Percentiles rank a stretch among this genome's conserved stretches.
Evolutionary conservation across 2,329 filamentous ascomycete genomes (phyloP).

Genomic region (Aspergillus neoniger): DNA sequence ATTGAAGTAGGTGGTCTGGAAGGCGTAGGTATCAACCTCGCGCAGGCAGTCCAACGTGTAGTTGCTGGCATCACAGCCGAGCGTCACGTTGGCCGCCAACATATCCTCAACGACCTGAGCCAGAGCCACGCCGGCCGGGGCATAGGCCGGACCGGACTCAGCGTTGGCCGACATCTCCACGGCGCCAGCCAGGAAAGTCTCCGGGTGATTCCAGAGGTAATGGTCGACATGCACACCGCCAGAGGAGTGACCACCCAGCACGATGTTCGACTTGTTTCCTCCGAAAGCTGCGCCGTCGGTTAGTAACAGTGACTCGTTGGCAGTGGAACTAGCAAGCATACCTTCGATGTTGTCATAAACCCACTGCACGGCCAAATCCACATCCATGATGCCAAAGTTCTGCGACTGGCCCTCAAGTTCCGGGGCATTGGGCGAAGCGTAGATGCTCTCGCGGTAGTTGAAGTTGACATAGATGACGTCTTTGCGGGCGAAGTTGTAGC

Average conservation of each 20-base stretch:
- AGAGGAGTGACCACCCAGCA: conserved; percentile 26
- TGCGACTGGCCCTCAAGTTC: conserved; percentile 25
- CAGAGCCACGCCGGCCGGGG: conserved; percentile 23
- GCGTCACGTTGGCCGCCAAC: conserved; percentile 18
- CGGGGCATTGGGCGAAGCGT: conserved; percentile 23
- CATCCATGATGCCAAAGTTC: conserved; percentile 26
- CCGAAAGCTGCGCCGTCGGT: conserved; percentile 18
- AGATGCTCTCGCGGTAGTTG: conserved; percentile 27
- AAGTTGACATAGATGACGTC: conserved; percentile 28
- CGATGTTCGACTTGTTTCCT: conserved; percentile 24
- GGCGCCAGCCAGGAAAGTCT: conserved; percentile 25
- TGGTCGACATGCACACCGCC: conserved; percentile 25
- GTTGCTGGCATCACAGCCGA: conserved; percentile 19
- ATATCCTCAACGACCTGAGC: conserved; percentile 24
- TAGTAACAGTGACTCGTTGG: neutral
- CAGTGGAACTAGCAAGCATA: neutral
- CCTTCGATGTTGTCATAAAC: conserved; percentile 25
- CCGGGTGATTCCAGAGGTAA: conserved; percentile 28
- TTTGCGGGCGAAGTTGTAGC: conserved; percentile 25
- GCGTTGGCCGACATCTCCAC: conserved; percentile 29
- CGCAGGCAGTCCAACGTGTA: conserved; percentile 25
- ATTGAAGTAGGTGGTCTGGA: conserved; percentile 26
- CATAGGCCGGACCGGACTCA: conserved; percentile 21
- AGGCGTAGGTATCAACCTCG: conserved; percentile 20
- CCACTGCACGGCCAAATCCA: conserved; percentile 25